Evolutionary conservation across 257 asterid genomes (phyloP).

Genomic region (Coffea canephora): DNA sequence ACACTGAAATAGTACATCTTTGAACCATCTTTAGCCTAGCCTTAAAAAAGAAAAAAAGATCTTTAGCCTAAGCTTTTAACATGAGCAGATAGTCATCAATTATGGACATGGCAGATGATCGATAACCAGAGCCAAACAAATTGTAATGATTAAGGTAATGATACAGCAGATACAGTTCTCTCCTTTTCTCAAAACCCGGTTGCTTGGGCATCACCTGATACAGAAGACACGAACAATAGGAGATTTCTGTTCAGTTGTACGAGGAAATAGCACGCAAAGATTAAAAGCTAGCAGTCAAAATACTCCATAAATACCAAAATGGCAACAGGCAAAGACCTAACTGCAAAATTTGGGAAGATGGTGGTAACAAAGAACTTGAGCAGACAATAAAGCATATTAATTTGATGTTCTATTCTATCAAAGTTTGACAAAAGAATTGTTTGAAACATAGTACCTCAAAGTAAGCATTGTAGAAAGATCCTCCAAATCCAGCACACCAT

Average conservation of each 20-base stretch:
- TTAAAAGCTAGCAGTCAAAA: neutral
- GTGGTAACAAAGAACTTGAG: neutral
- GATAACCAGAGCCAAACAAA: slow-evolving; percentile 87
- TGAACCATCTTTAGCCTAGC: no score
- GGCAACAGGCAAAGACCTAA: neutral
- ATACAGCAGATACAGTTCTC: slow-evolving; percentile 72
- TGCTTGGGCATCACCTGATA: slow-evolving; percentile 86
- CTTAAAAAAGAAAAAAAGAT: no score
- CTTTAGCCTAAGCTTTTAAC: slow-evolving; percentile 43
- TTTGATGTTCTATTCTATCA: neutral
- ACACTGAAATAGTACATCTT: neutral
- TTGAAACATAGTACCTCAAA: slow-evolving; percentile 56
- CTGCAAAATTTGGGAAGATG: neutral
- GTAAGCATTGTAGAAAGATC: slow-evolving; percentile 74
- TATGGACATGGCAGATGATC: slow-evolving; percentile 78
- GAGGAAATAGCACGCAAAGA: slow-evolving; percentile 1
- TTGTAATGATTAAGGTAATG: slow-evolving; percentile 95
- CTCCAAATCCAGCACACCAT: slow-evolving; percentile 97
- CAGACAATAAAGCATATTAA: neutral
- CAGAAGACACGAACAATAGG: neutral
- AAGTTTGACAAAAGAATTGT: neutral
- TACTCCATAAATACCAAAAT: neutral
- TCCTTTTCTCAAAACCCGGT: slow-evolving; percentile 68
- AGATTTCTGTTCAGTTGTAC: neutral
- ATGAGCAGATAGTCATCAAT: slow-evolving; percentile 69